These are phyloP conservation scores for Trametes punicea DNA, from an alignment of 768 basidiomycete genomes.

Conservation along the genomic window DNA sequence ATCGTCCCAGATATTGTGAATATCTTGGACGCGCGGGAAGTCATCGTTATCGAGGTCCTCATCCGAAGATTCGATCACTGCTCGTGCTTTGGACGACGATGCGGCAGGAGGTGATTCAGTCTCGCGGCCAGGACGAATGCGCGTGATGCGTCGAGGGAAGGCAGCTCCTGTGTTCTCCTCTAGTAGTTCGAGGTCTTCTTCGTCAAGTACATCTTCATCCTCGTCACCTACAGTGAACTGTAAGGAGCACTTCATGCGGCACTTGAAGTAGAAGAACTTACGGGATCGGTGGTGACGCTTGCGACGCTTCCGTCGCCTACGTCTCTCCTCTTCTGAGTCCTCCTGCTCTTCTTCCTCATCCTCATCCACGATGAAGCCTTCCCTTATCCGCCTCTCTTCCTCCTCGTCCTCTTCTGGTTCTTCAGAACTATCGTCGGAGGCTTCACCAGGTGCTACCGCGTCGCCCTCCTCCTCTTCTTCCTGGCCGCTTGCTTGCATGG, in stretches of 20 bases:
- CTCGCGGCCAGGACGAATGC: slow-evolving; percentile 70
- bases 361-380: slow-evolving; percentile 91
- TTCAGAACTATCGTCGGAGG: slow-evolving; percentile 81
- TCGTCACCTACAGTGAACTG: slow-evolving; percentile 39
- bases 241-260: slow-evolving; percentile 22
- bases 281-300: slow-evolving; percentile 53
- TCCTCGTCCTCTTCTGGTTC: slow-evolving; percentile 91
- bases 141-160: slow-evolving; percentile 60
- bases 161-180: slow-evolving; percentile 83
- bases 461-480: slow-evolving; percentile 52
- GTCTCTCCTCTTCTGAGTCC: slow-evolving; percentile 50
- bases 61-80: slow-evolving; percentile 68
- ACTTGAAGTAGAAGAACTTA: slow-evolving; percentile 45
- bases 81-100: slow-evolving; percentile 57
- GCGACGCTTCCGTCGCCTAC: slow-evolving; percentile 65
- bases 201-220: slow-evolving; percentile 69
- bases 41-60: slow-evolving; percentile 66
- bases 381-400: slow-evolving; percentile 71
- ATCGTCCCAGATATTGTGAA: slow-evolving; percentile 85
- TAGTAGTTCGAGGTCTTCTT: slow-evolving; percentile 79
- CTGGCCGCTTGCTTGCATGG: slow-evolving; percentile 51
- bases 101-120: slow-evolving; percentile 66
- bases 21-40: slow-evolving; percentile 52
- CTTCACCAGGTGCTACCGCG: slow-evolving; percentile 47
- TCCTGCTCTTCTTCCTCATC: slow-evolving; percentile 82